Conservation (phyloP, 1,139 yeast species). For the Lodderomyces oxycetoniae region DNA sequence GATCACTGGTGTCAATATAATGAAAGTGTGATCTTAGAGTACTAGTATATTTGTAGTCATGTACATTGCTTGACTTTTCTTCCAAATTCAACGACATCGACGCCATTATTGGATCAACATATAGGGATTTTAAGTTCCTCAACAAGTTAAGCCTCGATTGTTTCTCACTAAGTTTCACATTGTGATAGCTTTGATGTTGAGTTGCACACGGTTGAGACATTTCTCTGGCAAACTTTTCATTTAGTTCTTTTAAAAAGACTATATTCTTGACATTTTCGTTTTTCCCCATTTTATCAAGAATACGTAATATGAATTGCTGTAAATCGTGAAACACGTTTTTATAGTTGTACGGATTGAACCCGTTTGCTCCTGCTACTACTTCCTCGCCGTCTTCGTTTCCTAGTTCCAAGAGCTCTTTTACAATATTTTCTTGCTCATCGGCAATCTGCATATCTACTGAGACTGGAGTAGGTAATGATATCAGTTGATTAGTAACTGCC, state of each 20-base stretch:
- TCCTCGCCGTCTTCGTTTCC: slow-evolving; percentile 11
- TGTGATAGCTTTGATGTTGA: slow-evolving; percentile 5
- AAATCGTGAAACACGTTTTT: slow-evolving; percentile 36
- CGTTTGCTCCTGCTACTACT: slow-evolving; percentile 3
- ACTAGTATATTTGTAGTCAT: slow-evolving; percentile 22
- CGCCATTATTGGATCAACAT: slow-evolving; percentile 40
- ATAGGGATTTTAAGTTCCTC: slow-evolving; percentile 34
- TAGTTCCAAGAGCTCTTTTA: slow-evolving; percentile 11
- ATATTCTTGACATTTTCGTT: slow-evolving; percentile 25
- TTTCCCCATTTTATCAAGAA: slow-evolving; percentile 19
- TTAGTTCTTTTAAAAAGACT: slow-evolving; percentile 37
- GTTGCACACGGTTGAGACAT: slow-evolving; percentile 17
- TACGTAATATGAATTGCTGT: slow-evolving; percentile 29
- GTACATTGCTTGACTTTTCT: slow-evolving; percentile 31
- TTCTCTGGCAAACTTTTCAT: slow-evolving; percentile 27
- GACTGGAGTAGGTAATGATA: no score
- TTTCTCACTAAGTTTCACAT: slow-evolving; percentile 23
- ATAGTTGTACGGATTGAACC: slow-evolving; percentile 13
- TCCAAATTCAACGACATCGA: slow-evolving; percentile 28
- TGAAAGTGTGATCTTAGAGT: slow-evolving; percentile 20
- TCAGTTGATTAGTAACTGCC: no score
- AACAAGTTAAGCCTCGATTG: slow-evolving; percentile 35
- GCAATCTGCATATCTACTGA: no score
- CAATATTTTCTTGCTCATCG: slow-evolving; percentile 12
- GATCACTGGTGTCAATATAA: slow-evolving; percentile 7